Evolutionary conservation across 371 early-diverging fungal genomes (phyloP).

Genomic region (Sporodiniella umbellata): DNA sequence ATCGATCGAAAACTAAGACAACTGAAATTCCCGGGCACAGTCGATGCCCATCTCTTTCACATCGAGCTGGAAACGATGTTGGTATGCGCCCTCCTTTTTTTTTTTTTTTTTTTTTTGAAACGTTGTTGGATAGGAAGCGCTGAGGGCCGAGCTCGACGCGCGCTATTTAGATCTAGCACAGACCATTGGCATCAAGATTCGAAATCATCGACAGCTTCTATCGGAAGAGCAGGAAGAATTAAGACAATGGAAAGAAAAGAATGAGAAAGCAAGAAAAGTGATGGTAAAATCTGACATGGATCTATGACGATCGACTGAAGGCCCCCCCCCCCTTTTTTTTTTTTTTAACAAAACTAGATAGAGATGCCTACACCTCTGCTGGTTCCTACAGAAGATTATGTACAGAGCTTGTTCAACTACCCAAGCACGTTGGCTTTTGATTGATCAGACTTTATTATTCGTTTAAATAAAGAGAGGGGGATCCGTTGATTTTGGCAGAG

Average conservation of each 20-base stretch:
- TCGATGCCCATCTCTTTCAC: neutral
- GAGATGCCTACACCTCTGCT: too few species aligned
- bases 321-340: too few species aligned
- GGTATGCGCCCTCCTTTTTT: neutral
- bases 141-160: neutral
- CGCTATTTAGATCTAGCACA: neutral
- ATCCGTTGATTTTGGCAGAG: slow-evolving; percentile 15
- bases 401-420: neutral
- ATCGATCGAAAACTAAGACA: neutral
- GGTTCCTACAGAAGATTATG: too few species aligned
- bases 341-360: too few species aligned
- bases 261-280: neutral
- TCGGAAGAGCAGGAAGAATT: neutral
- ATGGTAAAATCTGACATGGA: neutral
- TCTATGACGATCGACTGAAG: too few species aligned
- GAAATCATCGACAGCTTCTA: neutral
- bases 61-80: neutral
- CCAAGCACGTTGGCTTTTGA: neutral
- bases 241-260: neutral
- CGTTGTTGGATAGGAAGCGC: neutral
- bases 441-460: neutral
- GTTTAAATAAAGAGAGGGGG: neutral
- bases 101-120: neutral
- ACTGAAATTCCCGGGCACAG: neutral
- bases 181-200: neutral